Evolutionary conservation across 2,329 filamentous ascomycete species (phyloP), one percentile per base, ranked within the genome.

Genomic region (Hypomyces rosellus): DNA sequence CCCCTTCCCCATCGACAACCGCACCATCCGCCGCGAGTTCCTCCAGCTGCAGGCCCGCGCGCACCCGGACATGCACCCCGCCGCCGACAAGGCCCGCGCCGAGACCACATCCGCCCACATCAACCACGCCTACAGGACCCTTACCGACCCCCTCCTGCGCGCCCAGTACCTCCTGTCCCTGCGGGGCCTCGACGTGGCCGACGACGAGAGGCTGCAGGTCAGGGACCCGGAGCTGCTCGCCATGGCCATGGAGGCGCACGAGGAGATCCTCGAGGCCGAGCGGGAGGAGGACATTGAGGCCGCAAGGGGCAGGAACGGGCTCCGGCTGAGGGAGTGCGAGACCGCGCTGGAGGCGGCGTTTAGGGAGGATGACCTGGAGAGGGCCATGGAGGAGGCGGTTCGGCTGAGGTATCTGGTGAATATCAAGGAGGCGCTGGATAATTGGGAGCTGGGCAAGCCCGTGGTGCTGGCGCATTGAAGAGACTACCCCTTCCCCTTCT

Each of bases 91-190:
- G 70, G 59, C 71, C 59, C 62, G 78, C 44, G 89, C 90, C 16
- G 88, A 95, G 67, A 86, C 83, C 0, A 74, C 84, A n/a, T 93
- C 87, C 9, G 81, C 89, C 7, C 78, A 81, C 22, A 91, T 97
- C 67, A 97, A 97, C 74, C 85, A 90, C 57, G 93, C 93, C 1
- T 97, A 95, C 76, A 85, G 82, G 62, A 96, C 91, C 3, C 79
- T 99, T 1, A 74, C 80, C 45, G 81, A 85, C 59, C 91, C 93
- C 14, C 74, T 99, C 12, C 69, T 81, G 44, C 82, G 93, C 20
- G 91, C 92, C n/a, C 89, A 96, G 66, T 96, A 97, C 65, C 72
- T 97, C 5, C 78, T 97, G 4, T 71, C 85, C 53, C 77, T 84
- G 48, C 78, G 84, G 38, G 89, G 85, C 0, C 78, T 91, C 16